Conservation (phyloP, 805 yeast genomes). For the Monosporozyma yasuniensis region DNA sequence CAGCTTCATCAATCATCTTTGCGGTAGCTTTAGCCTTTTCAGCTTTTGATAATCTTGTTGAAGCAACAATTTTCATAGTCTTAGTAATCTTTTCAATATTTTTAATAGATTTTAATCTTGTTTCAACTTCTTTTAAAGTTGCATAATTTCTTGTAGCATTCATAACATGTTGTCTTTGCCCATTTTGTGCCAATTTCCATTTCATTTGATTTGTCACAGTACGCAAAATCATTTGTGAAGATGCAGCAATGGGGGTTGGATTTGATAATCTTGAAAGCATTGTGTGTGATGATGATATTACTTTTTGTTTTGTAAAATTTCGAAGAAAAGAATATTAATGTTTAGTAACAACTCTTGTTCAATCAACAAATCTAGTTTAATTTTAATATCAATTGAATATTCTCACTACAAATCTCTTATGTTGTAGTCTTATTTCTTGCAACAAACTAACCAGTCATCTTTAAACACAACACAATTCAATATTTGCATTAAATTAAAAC, state of each 20-base stretch:
- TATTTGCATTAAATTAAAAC: background rate
- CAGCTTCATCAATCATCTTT: slow-evolving; percentile 74
- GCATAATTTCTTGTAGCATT: slow-evolving; percentile 69
- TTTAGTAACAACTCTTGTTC: background rate
- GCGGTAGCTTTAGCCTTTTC: slow-evolving; percentile 89
- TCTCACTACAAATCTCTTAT: no score
- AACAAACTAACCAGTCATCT: background rate
- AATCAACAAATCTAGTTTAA: background rate
- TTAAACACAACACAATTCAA: no score
- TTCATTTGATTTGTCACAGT: background rate
- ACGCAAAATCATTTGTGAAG: background rate
- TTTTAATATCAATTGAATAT: background rate
- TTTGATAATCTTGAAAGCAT: slow-evolving; percentile 1
- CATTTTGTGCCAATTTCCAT: background rate
- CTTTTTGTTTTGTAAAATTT: background rate
- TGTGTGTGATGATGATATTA: background rate
- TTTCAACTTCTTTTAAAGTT: slow-evolving; percentile 96
- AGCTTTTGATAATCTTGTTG: slow-evolving; percentile 91
- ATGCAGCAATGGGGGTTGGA: background rate
- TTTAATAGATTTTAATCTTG: slow-evolving; percentile 94
- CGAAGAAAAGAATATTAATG: background rate
- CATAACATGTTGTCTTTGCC: background rate
- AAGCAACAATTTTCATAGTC: slow-evolving; percentile 99
- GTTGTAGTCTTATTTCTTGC: no score
- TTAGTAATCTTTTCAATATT: slow-evolving; percentile 98